These are phyloP conservation scores for Seiridium cupressi DNA, from an alignment of 2,329 filamentous ascomycete genomes.

Conservation along the genomic window DNA sequence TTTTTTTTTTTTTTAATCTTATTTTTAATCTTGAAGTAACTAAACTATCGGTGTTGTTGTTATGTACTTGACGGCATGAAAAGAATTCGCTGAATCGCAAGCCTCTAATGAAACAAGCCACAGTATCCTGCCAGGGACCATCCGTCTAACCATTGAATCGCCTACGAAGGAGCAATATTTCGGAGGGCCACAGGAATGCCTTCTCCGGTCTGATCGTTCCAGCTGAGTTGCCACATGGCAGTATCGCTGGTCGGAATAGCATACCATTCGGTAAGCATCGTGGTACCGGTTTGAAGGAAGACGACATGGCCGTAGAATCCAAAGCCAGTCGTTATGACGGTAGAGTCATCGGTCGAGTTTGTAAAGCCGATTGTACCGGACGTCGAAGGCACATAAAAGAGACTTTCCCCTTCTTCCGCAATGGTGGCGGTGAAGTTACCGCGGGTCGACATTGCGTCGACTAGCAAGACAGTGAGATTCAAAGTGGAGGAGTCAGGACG, in stretches of 20 bases:
- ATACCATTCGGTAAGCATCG: background rate
- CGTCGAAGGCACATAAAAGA: conserved; percentile 3
- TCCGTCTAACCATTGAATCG: background rate
- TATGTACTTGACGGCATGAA: too few species aligned
- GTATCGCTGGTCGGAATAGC: background rate
- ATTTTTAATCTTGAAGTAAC: too few species aligned
- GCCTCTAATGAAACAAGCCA: too few species aligned
- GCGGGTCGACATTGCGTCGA: background rate
- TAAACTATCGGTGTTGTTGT: too few species aligned
- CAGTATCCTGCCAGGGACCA: background rate
- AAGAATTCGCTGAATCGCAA: too few species aligned
- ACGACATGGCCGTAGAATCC: conserved; percentile 5
- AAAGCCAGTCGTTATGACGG: conserved; percentile 1
- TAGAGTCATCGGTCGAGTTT: background rate
- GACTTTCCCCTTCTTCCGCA: background rate
- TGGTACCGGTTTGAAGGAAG: background rate
- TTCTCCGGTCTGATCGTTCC: background rate
- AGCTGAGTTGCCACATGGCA: background rate
- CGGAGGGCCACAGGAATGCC: background rate
- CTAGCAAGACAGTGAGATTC: background rate
- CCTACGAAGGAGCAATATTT: background rate
- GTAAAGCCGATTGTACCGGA: conserved; percentile 1
- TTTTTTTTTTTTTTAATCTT: too few species aligned
- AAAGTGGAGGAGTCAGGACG: too few species aligned
- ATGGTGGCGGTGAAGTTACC: conserved; percentile 5